Conservation (phyloP, 148 eudicot genomes). For the Arbutus unedo region DNA sequence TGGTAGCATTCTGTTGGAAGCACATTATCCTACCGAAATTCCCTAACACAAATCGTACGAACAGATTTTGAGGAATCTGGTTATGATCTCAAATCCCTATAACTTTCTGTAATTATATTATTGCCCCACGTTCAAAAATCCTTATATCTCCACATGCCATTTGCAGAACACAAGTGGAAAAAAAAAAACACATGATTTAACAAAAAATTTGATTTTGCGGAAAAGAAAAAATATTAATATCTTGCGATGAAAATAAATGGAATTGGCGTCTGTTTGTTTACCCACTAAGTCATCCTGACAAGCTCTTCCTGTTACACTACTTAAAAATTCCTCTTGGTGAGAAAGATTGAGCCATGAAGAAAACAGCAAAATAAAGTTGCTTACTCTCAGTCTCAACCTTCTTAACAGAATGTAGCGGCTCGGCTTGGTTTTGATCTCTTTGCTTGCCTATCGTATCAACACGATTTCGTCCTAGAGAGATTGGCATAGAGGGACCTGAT, state of each 20-base stretch:
- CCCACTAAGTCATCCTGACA: no score
- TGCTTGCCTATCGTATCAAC: no score
- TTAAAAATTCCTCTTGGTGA: no score
- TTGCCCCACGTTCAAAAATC: not conserved
- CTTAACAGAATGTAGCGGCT: no score
- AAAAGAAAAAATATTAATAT: not conserved
- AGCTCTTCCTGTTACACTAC: no score
- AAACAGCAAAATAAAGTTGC: no score
- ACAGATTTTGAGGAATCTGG: not conserved
- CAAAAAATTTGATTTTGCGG: not conserved
- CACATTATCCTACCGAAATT: not conserved
- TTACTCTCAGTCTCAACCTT: no score
- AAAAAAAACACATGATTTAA: not conserved
- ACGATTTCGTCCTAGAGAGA: no score
- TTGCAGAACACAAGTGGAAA: not conserved
- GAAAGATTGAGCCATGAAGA: no score
- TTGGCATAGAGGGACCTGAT: no score
- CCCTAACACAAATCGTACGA: not conserved
- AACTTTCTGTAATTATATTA: not conserved
- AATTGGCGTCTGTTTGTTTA: not conserved
- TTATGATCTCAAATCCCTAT: not conserved
- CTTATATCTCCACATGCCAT: not conserved
- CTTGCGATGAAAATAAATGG: not conserved
- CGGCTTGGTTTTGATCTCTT: no score
- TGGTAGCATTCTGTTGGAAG: not conserved